Base-by-base conservation (phyloP, 2,329 filamentous ascomycete genomes). In the Hypoxylon sp. region DNA sequence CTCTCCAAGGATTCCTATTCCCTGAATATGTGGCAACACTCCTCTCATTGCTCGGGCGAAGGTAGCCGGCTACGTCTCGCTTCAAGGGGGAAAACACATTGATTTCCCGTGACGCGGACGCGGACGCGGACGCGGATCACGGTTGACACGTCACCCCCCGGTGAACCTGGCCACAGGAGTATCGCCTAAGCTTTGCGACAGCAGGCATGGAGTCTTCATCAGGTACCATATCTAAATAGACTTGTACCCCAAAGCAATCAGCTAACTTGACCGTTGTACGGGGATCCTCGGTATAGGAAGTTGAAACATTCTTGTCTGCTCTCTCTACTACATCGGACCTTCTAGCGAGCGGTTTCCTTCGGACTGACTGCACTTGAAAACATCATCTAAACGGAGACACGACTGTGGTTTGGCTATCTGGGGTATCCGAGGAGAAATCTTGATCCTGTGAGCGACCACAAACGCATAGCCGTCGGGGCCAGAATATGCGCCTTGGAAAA, bases 331-430 rank as follows among this genome's bases (percentile, higher is more conserved):
- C 17, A 40, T 18, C 15, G n/a, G 7, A 8, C n/a, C 5, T 17
- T 35, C 17, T 13, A 37, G 9, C 15, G 4, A 6, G 27, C 48
- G 48, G 48, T 31, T 55, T 60, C 37, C 57, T 48, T 55, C 41
- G 49, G 60, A 41, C 29, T 52, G 31, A 48, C 29, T 20, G 55
- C 50, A 47, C 29, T 20, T 24, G 18, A 15, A 51, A 27, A 33
- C 38, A 11, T n/a, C n/a, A n/a, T 18, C 43, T 21, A 38, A 38
- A 23, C 35, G 24, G 38, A 47, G 9, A 42, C 11, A n/a, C 15
- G 18, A n/a, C n/a, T 24, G 21, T 33, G 33, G 11, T 29, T 50
- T 21, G 4, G 29, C n/a, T n/a, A 11, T 10, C 15, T 49, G 29
- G 47, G 23, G 18, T 4, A 24, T 31, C 27, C 6, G 21, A 13